Base-by-base conservation (phyloP, 306 rosid species). In the Alnus glutinosa region DNA sequence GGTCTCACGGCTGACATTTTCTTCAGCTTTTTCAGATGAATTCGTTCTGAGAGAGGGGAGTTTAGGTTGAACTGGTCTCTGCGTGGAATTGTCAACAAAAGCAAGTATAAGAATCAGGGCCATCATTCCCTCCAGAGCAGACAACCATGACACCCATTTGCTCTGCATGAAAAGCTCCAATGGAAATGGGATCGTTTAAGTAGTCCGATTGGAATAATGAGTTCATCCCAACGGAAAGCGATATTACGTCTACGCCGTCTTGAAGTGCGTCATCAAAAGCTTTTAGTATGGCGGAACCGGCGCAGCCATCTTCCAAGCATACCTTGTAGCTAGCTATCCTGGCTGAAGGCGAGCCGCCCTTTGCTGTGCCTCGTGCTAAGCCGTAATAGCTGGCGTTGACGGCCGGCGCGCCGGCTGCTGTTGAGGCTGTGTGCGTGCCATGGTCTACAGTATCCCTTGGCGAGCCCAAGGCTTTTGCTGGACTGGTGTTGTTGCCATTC, bases 151-250 rank as follows among this genome's bases (percentile, higher is more conserved):
- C 92, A 75, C 98, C 97, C 77, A 49, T 86, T 83, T 86, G 83
- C 67, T 91, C 92, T 23, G 98, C 98, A 88, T 95, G 98, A 70
- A 95, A 92, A 55, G 98, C 91, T 85, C 98, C 98, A 55, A 95
- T 89, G 75, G 98, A 93, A 34, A 95, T 92, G 6, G 97, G 92
- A 71, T 95, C 98, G 68, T 52, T 86, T 75, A 87, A 54, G 80
- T 86, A 91, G 54, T 95, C 97, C 0, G 98, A 70, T 66, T 88
- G 92, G 73, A 91, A 83, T 2, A 91, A 18, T 5, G 95, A 86
- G 81, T 73, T 85, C 77, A 88, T 82, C 62, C 98, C 98, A 83
- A 95, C 84, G 69, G 98, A 95, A 55, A 95, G 87, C 3, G 98
- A 95, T 80, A 95, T 92, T 55, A 95, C 82, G 42, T 95, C 97